Base-by-base conservation (phyloP, 495 filamentous ascomycete species). In the Talaromyces borbonicus region DNA sequence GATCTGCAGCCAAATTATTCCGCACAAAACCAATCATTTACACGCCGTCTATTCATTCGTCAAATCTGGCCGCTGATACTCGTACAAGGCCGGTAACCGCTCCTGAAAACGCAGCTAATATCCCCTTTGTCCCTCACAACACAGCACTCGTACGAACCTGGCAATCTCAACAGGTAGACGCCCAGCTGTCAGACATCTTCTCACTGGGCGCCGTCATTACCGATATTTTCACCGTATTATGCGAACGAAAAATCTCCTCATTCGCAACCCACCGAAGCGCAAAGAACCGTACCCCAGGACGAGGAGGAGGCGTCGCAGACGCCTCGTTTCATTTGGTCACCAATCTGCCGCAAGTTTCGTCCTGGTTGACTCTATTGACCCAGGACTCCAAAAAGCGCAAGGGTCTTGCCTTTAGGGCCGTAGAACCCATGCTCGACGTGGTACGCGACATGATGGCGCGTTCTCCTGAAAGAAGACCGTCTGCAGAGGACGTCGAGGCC, bases 181-280 rank as follows among this genome's bases (percentile, higher is more conserved):
- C 59, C 8, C 49, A 56, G 47, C 46, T 57, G 0, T 58, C 65
- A 30, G 67, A 71, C 42, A 54, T 69, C 45, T 71, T 71, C 58
- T 70, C 67, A 31, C 57, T 71, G 5, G 58, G 57, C n/a, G 59
- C 65, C 8, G 52, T 71, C 41, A 64, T 57, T 42, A 57, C 77
- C 14, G 90, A 95, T 59, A 74, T 95, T 43, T 86, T 90, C 60
- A 88, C 87, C 4, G 72, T 89, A 15, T 68, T 90, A 30, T 73
- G 87, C 56, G 87, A 90, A 52, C 79, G 82, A 42, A 79, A 82
- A 24, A 68, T 79, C 0, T 73, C 77, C 15, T 73, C 81, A 16
- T 95, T 95, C 55, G 63, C 77, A 5, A 73, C 79, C 9, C 83
- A 90, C 56, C 86, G 90, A 5, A 69, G 76, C 2, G 72, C 78